A percentile compares a stretch with the other conserved stretches of the same genome.
Conservation (phyloP, 2,329 filamentous ascomycete genomes). For the Phaeophleospora eucalypticola region DNA sequence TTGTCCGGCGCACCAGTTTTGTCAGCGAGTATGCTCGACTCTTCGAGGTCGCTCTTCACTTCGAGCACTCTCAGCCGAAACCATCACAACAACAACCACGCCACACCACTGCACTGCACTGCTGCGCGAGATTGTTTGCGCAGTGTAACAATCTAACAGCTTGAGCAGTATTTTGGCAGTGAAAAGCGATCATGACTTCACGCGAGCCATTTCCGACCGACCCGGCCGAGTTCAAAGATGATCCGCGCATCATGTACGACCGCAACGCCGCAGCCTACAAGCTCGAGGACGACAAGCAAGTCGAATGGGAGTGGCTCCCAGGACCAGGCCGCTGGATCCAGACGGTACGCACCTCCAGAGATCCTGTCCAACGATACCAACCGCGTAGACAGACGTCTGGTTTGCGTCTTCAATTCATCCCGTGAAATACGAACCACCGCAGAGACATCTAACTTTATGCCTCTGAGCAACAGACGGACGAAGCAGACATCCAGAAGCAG, state of each 20-base stretch:
- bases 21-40: neutral
- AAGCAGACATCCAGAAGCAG: constrained; percentile 58
- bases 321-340: constrained; percentile 71
- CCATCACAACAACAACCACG: constrained; percentile 1
- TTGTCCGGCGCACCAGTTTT: too few relatives aligned
- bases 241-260: constrained; percentile 84
- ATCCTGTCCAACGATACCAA: constrained; percentile 17
- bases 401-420: constrained; percentile 15
- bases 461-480: constrained; percentile 49
- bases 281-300: constrained; percentile 77
- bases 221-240: constrained; percentile 65
- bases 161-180: neutral
- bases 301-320: constrained; percentile 78
- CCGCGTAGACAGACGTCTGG: constrained; percentile 20
- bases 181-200: constrained; percentile 12
- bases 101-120: neutral
- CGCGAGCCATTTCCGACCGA: constrained; percentile 49
- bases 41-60: too few relatives aligned
- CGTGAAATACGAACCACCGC: constrained; percentile 19
- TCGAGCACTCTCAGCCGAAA: too few relatives aligned
- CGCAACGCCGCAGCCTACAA: constrained; percentile 71
- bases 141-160: neutral
- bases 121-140: neutral
- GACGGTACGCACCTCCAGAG: constrained; percentile 43
- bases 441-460: constrained; percentile 17